phyloP scores from a whole-genome alignment of 1,284 basidiomycete genomes.

The Sphaerobolus stellatus region DNA sequence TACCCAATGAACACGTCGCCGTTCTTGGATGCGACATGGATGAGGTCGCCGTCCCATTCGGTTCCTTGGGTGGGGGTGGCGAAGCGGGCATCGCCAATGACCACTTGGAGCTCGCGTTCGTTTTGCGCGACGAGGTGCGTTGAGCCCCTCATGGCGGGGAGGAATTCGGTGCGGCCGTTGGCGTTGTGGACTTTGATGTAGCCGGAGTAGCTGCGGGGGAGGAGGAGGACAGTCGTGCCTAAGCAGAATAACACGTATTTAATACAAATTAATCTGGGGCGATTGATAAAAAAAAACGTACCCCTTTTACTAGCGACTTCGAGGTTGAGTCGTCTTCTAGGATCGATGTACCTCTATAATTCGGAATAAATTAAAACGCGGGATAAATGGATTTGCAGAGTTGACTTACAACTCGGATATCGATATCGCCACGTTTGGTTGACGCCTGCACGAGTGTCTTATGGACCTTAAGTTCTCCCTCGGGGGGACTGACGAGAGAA shows the following conservation, averaged over 20 bases:
- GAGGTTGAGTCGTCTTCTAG: slow-evolving; percentile 1
- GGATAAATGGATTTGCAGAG: background rate
- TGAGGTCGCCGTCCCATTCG: slow-evolving; percentile 3
- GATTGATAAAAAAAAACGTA: background rate
- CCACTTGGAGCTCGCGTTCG: slow-evolving; percentile 3
- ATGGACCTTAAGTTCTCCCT: background rate
- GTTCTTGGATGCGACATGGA: slow-evolving; percentile 5
- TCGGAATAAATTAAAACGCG: background rate
- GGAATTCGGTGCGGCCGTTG: slow-evolving; percentile 3
- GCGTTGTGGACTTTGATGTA: slow-evolving; percentile 11
- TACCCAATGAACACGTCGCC: slow-evolving; percentile 9
- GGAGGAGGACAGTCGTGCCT: slow-evolving; percentile 5
- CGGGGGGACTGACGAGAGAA: background rate
- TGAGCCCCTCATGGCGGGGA: background rate
- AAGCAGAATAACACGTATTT: background rate
- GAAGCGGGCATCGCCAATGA: background rate
- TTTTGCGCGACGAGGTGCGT: slow-evolving; percentile 7
- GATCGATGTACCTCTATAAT: slow-evolving; percentile 1
- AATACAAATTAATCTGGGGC: background rate
- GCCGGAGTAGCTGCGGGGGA: slow-evolving; percentile 10
- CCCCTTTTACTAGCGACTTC: slow-evolving; percentile 5
- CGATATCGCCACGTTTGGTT: slow-evolving; percentile 1
- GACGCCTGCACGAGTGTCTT: slow-evolving; percentile 7
- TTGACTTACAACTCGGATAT: slow-evolving; percentile 9
- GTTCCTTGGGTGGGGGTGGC: background rate